Conservation (phyloP, 1,284 basidiomycete species). For the Macrocystidia cucumis region DNA sequence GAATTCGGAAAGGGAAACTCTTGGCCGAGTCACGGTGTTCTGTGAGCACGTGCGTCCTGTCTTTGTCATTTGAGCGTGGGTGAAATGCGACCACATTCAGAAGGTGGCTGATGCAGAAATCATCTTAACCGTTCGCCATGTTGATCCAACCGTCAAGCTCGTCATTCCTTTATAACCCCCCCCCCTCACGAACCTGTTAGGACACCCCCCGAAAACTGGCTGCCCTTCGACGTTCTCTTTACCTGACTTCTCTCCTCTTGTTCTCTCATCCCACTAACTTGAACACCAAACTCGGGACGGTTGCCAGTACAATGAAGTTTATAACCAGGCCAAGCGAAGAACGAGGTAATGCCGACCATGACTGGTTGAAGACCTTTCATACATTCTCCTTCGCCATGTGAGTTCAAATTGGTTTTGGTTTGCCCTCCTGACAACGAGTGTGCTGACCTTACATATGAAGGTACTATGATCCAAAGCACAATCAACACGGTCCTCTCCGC, state of each 20-base stretch:
- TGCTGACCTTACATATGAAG: conserved; percentile 20
- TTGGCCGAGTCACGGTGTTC: too few relatives aligned
- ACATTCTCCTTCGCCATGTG: conserved; percentile 79
- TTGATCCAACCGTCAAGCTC: too few relatives aligned
- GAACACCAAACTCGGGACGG: conserved; percentile 7
- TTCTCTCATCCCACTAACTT: conserved; percentile 11
- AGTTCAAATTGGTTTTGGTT: conserved; percentile 16
- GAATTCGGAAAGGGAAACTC: too few relatives aligned
- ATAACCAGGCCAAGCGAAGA: conserved; percentile 53
- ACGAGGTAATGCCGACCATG: conserved; percentile 77
- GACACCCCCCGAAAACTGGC: too few relatives aligned
- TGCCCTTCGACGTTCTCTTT: too few relatives aligned
- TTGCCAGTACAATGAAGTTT: conserved; percentile 29
- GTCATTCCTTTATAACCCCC: too few relatives aligned
- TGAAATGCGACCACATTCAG: too few relatives aligned
- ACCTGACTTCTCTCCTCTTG: conserved; percentile 13
- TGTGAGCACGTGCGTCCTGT: too few relatives aligned
- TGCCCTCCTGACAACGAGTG: neutral
- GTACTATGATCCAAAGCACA: conserved; percentile 55
- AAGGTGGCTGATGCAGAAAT: too few relatives aligned
- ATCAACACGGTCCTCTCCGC: conserved; percentile 55
- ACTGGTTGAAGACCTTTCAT: conserved; percentile 90
- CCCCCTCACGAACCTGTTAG: too few relatives aligned
- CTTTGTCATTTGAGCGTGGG: too few relatives aligned
- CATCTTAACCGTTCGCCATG: too few relatives aligned